Evolutionary conservation across 1,284 basidiomycete genomes (phyloP), one percentile per base, ranked within the genome.

Genomic region (Volvariella volvacea): DNA sequence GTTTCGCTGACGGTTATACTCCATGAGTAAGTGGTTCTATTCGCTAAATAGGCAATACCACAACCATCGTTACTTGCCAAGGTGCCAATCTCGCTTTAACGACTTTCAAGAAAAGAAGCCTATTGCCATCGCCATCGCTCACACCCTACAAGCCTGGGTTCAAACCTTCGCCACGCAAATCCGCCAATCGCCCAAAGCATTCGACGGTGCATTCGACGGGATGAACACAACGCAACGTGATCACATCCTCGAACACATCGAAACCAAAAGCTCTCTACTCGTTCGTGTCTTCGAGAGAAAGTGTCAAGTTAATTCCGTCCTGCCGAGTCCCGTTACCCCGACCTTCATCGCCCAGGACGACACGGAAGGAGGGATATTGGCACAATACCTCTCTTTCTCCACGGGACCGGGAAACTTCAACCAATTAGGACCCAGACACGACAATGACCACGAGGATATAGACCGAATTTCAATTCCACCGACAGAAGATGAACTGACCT

Each of bases 381-480:
- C 2, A 62, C 65, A 17, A 64, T 67, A 3, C 58, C 76, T 8
- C 52, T 55, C 12, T 62, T 62, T 34, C 63, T 55, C 33, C 80
- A 76, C 50, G 73, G 74, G 74, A 14, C 82, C 82, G 0, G 82
- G 82, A 7, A 57, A 58, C 0, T 53, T 72, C 1, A 71, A 77
- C 1, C 37, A 48, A 3, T 64, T 63, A 0, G 83, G 80, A 2
- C 70, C 73, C 0, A 67, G 83, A 2, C 83, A 88, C 48, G 74
- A 86, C 51, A 87, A 88, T 45, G 84, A 88, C 52, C 65, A 62
- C 22, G 56, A 63, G 14, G 66, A 76, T 22, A 78, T 88, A 14
- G 42, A 53, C 2, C 59, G 76, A 2, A 82, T 88, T 40, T 63
- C 71, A 6, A 67, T 85, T 39, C 71, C 76, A 0, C 85, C 85